These are phyloP conservation scores for Ceratobasidium sp. DNA, from an alignment of 1,284 basidiomycete species.

Conservation along the genomic window DNA sequence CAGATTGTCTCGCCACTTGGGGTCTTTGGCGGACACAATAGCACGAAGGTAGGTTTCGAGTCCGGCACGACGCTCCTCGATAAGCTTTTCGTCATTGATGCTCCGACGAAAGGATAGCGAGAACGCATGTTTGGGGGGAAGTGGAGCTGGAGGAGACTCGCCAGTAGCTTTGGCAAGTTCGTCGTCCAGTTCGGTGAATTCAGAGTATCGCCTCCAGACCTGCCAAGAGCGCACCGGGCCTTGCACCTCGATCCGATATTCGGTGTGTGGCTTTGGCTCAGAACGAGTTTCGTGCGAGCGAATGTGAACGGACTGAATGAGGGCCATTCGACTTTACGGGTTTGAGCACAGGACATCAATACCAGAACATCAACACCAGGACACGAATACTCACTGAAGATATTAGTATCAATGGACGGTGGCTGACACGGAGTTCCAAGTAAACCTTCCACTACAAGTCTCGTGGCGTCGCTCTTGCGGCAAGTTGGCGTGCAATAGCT, in stretches of 20 bases:
- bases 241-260: conserved; percentile 83
- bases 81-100: conserved; percentile 61
- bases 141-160: conserved; percentile 75
- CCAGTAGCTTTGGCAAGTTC: conserved; percentile 81
- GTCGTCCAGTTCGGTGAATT: conserved; percentile 88
- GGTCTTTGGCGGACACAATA: conserved; percentile 83
- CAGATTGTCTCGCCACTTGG: conserved; percentile 82
- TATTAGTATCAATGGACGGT: conserved; percentile 4
- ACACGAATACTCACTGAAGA: neutral
- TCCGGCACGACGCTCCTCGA: conserved; percentile 79
- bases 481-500: neutral
- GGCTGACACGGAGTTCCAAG: neutral
- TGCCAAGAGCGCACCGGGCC: conserved; percentile 91
- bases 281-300: conserved; percentile 63
- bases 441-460: neutral
- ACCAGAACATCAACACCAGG: neutral
- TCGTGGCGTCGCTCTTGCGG: conserved; percentile 1
- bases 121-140: conserved; percentile 87
- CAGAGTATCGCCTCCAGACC: conserved; percentile 93
- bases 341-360: neutral
- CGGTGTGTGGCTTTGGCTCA: conserved; percentile 76
- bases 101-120: conserved; percentile 61
- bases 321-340: conserved; percentile 63
- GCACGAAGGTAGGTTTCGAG: conserved; percentile 90
- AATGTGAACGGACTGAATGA: conserved; percentile 79